phyloP scores from a whole-genome alignment of 2,329 filamentous ascomycete genomes.

The Metarhizium brunneum region DNA sequence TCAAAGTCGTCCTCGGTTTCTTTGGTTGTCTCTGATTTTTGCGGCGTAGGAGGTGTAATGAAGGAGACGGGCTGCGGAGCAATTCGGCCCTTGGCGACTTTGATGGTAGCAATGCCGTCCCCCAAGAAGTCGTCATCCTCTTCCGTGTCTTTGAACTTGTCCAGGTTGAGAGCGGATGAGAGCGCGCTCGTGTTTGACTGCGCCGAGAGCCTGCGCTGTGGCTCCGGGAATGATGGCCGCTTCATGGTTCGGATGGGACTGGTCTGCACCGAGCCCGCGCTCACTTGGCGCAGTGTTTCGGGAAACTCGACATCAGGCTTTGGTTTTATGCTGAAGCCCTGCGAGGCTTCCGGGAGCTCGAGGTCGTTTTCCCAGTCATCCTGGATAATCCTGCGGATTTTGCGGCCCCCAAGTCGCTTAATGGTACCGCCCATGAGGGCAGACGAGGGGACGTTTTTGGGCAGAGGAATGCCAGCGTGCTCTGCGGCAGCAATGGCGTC shows the following conservation, averaged over 20 bases:
- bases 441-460: constrained; percentile 75
- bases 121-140: constrained; percentile 55
- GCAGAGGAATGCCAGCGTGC: constrained; percentile 84
- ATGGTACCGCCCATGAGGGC: constrained; percentile 89
- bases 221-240: constrained; percentile 12
- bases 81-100: constrained; percentile 51
- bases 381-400: constrained; percentile 61
- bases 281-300: constrained; percentile 59
- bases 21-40: constrained; percentile 28
- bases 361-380: constrained; percentile 79
- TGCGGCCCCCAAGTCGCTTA: constrained; percentile 72
- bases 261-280: constrained; percentile 40
- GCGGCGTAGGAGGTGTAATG: constrained; percentile 46
- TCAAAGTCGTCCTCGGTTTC: constrained; percentile 59
- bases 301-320: constrained; percentile 54
- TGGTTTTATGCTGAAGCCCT: constrained; percentile 55
- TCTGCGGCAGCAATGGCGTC: constrained; percentile 84
- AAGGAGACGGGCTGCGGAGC: constrained; percentile 40
- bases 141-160: constrained; percentile 55
- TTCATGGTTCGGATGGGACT: constrained; percentile 40
- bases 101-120: constrained; percentile 58
- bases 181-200: constrained; percentile 25
- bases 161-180: constrained; percentile 45
- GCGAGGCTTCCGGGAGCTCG: constrained; percentile 52
- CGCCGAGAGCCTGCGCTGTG: constrained; percentile 20